Conservation (phyloP, 495 filamentous ascomycete species). For the Xanthoparmelia taractica region DNA sequence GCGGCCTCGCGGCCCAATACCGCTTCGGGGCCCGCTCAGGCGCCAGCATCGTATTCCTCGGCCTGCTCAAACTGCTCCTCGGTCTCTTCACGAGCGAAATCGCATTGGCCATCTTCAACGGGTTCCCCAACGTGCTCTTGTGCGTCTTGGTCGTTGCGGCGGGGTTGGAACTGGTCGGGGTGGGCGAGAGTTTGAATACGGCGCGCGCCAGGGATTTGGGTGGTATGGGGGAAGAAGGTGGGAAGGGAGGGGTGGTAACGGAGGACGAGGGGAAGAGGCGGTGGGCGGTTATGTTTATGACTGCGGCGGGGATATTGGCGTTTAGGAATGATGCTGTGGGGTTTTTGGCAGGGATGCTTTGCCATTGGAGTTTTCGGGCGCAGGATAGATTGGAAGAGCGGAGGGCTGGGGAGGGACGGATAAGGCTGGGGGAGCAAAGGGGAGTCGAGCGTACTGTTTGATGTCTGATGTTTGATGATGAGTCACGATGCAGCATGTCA, state of each 20-base stretch:
- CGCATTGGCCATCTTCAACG: constrained; percentile 55
- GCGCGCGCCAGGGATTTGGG: constrained; percentile 55
- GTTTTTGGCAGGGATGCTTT: constrained; percentile 71
- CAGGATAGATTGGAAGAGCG: constrained; percentile 23
- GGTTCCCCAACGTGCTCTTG: constrained; percentile 65
- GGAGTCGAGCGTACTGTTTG: not conserved
- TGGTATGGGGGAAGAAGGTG: constrained; percentile 3
- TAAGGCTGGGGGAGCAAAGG: not conserved
- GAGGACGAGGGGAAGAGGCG: constrained; percentile 59
- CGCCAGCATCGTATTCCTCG: constrained; percentile 70
- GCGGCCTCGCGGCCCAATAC: constrained; percentile 71
- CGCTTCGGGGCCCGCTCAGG: constrained; percentile 87
- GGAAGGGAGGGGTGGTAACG: constrained; percentile 36
- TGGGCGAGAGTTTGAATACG: constrained; percentile 73
- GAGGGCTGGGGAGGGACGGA: constrained; percentile 2
- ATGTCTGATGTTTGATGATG: not conserved
- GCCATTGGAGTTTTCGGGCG: constrained; percentile 48
- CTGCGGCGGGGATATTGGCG: constrained; percentile 69
- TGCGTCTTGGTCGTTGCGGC: constrained; percentile 86
- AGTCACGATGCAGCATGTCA: not conserved
- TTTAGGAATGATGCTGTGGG: constrained; percentile 85
- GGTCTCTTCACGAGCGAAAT: constrained; percentile 66
- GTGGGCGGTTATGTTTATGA: constrained; percentile 84
- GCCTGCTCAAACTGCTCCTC: constrained; percentile 63
- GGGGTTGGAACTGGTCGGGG: constrained; percentile 75